Evolutionary conservation across 2,329 filamentous ascomycete species (phyloP).

Genomic region (Coniochaeta sp.): DNA sequence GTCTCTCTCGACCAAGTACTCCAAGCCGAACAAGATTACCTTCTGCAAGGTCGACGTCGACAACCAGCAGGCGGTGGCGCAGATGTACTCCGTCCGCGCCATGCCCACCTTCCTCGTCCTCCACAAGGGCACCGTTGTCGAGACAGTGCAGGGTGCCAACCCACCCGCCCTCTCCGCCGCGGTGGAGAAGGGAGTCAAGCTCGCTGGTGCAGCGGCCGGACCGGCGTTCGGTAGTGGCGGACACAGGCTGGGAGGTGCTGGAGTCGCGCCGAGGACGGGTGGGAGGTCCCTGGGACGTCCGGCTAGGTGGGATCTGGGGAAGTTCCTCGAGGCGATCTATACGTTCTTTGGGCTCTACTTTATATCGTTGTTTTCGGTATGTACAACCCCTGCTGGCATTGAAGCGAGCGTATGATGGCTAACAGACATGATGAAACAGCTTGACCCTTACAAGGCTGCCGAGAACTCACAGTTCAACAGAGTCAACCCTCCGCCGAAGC

Average conservation of each 20-base stretch:
- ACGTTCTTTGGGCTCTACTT: conserved; percentile 56
- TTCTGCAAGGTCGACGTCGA: conserved; percentile 94
- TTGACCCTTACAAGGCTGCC: conserved; percentile 56
- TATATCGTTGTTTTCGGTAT: conserved; percentile 52
- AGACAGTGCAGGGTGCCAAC: conserved; percentile 78
- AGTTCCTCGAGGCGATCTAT: conserved; percentile 41
- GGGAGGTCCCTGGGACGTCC: conserved; percentile 12
- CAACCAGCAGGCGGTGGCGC: conserved; percentile 67
- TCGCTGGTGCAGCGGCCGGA: conserved; percentile 36
- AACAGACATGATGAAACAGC: no score
- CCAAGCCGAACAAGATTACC: conserved; percentile 73
- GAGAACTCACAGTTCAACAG: conserved; percentile 54
- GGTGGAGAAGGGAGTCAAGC: conserved; percentile 62
- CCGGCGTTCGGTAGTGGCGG: conserved; percentile 48
- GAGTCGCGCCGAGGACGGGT: conserved; percentile 12
- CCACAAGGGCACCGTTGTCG: conserved; percentile 64
- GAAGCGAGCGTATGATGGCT: no score
- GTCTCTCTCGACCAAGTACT: conserved; percentile 70
- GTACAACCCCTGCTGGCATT: conserved; percentile 18
- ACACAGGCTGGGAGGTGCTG: conserved; percentile 45
- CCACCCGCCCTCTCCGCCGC: conserved; percentile 66
- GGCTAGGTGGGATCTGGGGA: conserved; percentile 27
- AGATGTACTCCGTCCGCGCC: conserved; percentile 71
- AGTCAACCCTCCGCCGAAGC: conserved; percentile 27
- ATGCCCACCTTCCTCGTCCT: conserved; percentile 96